Conservation (phyloP, 495 filamentous ascomycete species). For the Penicillium waksmanii region DNA sequence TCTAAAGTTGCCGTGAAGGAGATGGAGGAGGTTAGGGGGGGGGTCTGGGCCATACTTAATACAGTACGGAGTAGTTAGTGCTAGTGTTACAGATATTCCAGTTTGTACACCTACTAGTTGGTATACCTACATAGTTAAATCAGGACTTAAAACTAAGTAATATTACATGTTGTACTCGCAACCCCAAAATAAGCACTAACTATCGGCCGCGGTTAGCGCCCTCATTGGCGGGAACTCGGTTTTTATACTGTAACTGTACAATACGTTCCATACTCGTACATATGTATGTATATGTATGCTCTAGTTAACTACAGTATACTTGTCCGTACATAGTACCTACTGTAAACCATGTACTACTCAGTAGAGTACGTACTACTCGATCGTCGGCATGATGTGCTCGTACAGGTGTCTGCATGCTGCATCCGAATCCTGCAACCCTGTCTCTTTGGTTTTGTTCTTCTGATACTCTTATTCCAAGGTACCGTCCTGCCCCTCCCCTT, state of each 20-base stretch:
- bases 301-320: too few species aligned
- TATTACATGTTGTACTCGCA: too few species aligned
- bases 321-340: too few species aligned
- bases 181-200: not conserved
- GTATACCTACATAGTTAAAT: too few species aligned
- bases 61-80: not conserved
- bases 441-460: conserved; percentile 10
- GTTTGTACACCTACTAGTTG: not conserved
- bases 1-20: not conserved
- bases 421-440: not conserved
- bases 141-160: too few species aligned
- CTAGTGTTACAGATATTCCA: too few species aligned
- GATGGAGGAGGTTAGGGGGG: not conserved
- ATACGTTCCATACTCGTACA: not conserved
- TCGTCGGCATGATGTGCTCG: not conserved
- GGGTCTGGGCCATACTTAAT: not conserved
- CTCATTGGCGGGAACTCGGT: not conserved
- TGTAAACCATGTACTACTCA: too few species aligned
- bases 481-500: conserved; percentile 10
- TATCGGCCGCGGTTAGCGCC: not conserved
- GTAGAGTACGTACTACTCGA: not conserved
- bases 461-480: conserved; percentile 1
- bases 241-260: conserved; percentile 2
- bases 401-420: not conserved
- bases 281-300: not conserved